Conservation (phyloP, 2,329 filamentous ascomycete species). For the Pyrenochaeta sp. region DNA sequence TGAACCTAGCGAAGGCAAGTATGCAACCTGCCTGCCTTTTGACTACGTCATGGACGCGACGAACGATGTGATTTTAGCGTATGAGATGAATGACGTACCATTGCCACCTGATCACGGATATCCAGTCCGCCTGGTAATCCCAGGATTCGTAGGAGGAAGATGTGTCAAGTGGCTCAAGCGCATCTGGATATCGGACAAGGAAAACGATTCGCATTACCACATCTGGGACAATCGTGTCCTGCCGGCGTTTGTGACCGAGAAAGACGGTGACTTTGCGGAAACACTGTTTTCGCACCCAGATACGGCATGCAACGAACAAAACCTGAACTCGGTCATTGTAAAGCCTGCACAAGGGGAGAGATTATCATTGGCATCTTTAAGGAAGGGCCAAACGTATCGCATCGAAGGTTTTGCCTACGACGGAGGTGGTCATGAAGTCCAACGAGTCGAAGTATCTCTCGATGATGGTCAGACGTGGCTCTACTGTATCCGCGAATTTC, state of each 20-base stretch:
- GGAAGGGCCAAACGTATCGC: slow-evolving; percentile 53
- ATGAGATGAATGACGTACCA: slow-evolving; percentile 57
- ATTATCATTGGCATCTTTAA: slow-evolving; percentile 50
- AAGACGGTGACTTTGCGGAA: slow-evolving; percentile 58
- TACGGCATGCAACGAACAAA: slow-evolving; percentile 56
- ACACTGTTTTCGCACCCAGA: slow-evolving; percentile 59
- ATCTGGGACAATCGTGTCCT: slow-evolving; percentile 65
- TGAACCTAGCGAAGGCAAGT: slow-evolving; percentile 58
- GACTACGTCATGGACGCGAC: slow-evolving; percentile 15
- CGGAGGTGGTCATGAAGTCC: slow-evolving; percentile 60
- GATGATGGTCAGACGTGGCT: slow-evolving; percentile 61
- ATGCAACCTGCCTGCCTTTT: slow-evolving; percentile 59
- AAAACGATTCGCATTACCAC: slow-evolving; percentile 63
- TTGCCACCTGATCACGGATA: slow-evolving; percentile 57
- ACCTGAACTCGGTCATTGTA: slow-evolving; percentile 63
- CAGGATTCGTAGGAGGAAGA: slow-evolving; percentile 60
- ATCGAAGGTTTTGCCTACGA: slow-evolving; percentile 62
- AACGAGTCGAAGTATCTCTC: slow-evolving; percentile 61
- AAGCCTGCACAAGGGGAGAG: slow-evolving; percentile 55
- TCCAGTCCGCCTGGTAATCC: slow-evolving; percentile 59
- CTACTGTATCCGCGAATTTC: slow-evolving; percentile 59
- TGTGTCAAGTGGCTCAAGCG: slow-evolving; percentile 63
- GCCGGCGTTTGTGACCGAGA: slow-evolving; percentile 59
- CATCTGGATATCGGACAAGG: slow-evolving; percentile 58
- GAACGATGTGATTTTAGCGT: slow-evolving; percentile 19